phyloP scores from a whole-genome alignment of 2,329 filamentous ascomycete species.

The Xylariaceae sp. region DNA sequence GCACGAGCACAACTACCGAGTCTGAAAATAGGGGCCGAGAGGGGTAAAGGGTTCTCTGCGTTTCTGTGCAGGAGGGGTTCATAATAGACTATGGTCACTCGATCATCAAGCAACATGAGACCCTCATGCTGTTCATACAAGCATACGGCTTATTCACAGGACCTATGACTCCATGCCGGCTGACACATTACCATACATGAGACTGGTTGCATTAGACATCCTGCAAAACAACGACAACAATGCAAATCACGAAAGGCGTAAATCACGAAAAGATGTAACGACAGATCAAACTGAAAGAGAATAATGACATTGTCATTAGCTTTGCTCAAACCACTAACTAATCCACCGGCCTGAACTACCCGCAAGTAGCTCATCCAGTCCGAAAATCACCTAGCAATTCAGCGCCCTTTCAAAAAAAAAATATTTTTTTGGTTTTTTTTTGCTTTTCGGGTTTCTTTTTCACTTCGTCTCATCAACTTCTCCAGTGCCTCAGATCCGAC shows the following conservation, averaged over 20 bases:
- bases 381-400: constrained; percentile 25
- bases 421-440: constrained; percentile 23
- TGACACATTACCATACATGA: background rate
- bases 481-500: background rate
- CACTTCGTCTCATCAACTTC: constrained; percentile 1
- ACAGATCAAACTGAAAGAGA: constrained; percentile 19
- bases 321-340: constrained; percentile 31
- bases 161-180: background rate
- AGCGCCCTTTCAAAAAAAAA: constrained; percentile 24
- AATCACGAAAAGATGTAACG: background rate
- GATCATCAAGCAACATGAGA: background rate
- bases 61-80: background rate
- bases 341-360: constrained; percentile 21
- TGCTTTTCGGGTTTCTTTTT: constrained; percentile 12
- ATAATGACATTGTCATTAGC: constrained; percentile 22
- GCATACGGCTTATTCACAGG: too few species aligned
- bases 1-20: too few species aligned
- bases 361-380: constrained; percentile 19
- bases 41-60: too few species aligned
- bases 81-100: too few species aligned
- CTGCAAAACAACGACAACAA: too few species aligned
- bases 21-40: too few species aligned
- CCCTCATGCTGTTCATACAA: background rate
- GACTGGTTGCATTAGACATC: background rate
- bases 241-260: background rate